Evolutionary conservation across 805 yeast species (phyloP), one percentile per base, ranked within the genome.

Genomic region (Starmerella gropengiesseri): DNA sequence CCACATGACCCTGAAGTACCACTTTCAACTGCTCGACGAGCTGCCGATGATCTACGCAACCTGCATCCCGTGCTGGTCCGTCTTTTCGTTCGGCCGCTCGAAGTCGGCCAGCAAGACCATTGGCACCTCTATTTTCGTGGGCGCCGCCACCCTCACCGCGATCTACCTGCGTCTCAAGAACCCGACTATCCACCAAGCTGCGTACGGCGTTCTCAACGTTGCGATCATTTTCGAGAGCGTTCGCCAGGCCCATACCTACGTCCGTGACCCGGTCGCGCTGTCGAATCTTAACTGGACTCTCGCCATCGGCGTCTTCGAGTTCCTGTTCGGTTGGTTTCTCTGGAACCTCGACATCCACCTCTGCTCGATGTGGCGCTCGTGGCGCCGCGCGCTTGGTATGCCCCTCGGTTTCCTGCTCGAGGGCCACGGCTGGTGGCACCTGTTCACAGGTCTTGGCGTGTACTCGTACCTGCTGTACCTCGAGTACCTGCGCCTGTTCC

Each of bases 11-110:
- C 69, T 91, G 54, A 70, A 75, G 50, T 91, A 89, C 62, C 84
- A 81, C 58, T 91, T 73, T 65, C 98, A 91, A 64, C 61, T 91
- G 49, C 69, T 91, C 60, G 98, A 91, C 64, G 98, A 91, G 61
- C 68, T 91, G 55, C 98, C 98, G 31, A 91, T 91, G 98, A 84
- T 91, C 49, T 91, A 91, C 63, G 96, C 95, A 18, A 91, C 98
- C 2, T 89, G 95, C 50, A 77, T 89, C 21, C 97, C 98, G 0
- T 78, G 85, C 48, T 84, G 94, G 94, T 71, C 78, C 32, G 77
- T 82, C 1, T 78, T 80, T 51, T 71, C 81, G 36, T 82, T 77
- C 56, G 74, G 73, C 31, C 66, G 63, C 45, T 49, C 69, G 14
- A 55, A 49, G 14, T 51, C 40, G 5, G 65, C 61, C 22, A 67